Percentiles rank a stretch among this genome's conserved stretches.
Conservation (phyloP, 139 green algal species). For the Gonium pectorale region DNA sequence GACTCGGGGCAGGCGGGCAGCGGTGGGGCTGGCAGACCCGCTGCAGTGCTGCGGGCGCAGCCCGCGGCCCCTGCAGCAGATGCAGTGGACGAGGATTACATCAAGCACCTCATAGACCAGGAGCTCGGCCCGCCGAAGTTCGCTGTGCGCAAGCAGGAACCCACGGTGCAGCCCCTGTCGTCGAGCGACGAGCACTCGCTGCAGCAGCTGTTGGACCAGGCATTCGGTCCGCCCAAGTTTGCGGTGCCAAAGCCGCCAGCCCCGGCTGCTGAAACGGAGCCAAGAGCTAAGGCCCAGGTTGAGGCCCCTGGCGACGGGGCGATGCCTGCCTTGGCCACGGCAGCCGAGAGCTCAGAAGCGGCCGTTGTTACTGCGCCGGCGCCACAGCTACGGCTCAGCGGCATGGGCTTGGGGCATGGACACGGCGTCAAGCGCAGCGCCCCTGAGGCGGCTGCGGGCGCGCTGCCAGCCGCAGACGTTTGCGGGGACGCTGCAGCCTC, state of each 20-base stretch:
- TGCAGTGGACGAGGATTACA: slow-evolving; percentile 38
- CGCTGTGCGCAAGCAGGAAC: slow-evolving; percentile 3
- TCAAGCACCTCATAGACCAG: slow-evolving; percentile 41
- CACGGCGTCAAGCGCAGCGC: slow-evolving; percentile 10
- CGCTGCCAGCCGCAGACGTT: too few relatives aligned
- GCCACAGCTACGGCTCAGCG: too few relatives aligned
- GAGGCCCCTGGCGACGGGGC: background rate
- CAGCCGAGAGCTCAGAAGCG: too few relatives aligned
- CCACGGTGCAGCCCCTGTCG: background rate
- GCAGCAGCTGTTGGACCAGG: slow-evolving; percentile 44
- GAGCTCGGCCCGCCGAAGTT: slow-evolving; percentile 56
- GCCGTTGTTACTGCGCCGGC: too few relatives aligned
- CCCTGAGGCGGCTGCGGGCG: too few relatives aligned
- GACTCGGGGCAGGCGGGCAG: too few relatives aligned
- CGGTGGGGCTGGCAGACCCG: too few relatives aligned
- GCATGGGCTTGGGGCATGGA: too few relatives aligned
- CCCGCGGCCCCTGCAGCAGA: too few relatives aligned
- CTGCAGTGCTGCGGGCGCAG: too few relatives aligned
- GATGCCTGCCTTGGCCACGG: too few relatives aligned
- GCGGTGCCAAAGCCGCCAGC: slow-evolving; percentile 43
- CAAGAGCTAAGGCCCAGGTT: background rate
- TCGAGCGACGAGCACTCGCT: background rate
- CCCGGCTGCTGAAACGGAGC: background rate
- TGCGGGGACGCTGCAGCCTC: too few relatives aligned
- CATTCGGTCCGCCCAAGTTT: slow-evolving; percentile 58